Conservation (phyloP, 2,329 filamentous ascomycete genomes). For the Fusarium torreyae region DNA sequence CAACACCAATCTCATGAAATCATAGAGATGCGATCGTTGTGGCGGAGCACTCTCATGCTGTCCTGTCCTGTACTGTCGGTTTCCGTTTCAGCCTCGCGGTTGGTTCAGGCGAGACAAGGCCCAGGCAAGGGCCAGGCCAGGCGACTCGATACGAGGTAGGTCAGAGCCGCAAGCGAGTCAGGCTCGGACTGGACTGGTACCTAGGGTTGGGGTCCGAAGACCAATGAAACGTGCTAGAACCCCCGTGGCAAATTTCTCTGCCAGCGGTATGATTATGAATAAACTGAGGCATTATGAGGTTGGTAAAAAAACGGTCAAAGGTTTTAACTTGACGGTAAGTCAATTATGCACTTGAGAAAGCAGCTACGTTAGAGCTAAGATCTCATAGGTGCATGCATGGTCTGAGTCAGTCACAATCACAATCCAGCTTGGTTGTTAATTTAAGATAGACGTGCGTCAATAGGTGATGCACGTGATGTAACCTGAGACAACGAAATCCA, state of each 20-base stretch:
- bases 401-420: conserved; percentile 7
- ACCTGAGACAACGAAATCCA: conserved; percentile 25
- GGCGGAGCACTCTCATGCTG: conserved; percentile 41
- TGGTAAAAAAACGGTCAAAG: conserved; percentile 10
- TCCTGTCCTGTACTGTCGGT: conserved; percentile 11
- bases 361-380: conserved; percentile 16
- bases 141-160: conserved; percentile 25
- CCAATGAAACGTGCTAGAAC: conserved; percentile 34
- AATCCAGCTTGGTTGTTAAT: neutral
- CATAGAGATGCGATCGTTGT: conserved; percentile 28
- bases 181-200: conserved; percentile 12
- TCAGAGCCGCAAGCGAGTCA: conserved; percentile 42
- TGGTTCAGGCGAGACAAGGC: conserved; percentile 32
- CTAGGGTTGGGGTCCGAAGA: conserved; percentile 35
- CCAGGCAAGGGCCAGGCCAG: conserved; percentile 7
- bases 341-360: conserved; percentile 6
- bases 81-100: conserved; percentile 43
- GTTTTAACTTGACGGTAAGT: neutral
- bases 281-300: conserved; percentile 24
- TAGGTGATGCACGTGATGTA: conserved; percentile 25
- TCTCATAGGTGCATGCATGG: conserved; percentile 6
- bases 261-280: conserved; percentile 26
- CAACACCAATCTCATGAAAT: conserved; percentile 13
- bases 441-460: conserved; percentile 14
- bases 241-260: conserved; percentile 42